Conservation (phyloP, 2,329 filamentous ascomycete species). For the Colletotrichum phormii region DNA sequence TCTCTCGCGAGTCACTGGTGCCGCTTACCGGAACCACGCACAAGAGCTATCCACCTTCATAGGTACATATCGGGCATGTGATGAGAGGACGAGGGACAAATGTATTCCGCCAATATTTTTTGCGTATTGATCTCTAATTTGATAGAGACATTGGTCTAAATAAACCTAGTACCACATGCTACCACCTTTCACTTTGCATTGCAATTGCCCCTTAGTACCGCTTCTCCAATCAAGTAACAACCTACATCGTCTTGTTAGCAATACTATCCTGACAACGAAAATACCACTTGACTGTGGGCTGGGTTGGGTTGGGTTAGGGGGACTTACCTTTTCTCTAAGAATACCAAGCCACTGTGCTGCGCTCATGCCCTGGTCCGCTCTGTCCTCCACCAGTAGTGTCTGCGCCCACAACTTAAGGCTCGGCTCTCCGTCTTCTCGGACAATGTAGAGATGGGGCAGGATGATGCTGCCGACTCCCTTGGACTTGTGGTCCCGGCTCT, state of each 20-base stretch:
- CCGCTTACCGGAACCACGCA: neutral
- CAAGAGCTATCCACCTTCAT: neutral
- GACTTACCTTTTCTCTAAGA: constrained; percentile 89
- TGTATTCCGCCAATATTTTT: neutral
- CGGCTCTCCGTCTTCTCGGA: constrained; percentile 95
- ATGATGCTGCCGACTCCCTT: constrained; percentile 92
- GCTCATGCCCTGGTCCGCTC: constrained; percentile 93
- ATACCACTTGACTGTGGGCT: neutral
- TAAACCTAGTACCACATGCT: constrained; percentile 6
- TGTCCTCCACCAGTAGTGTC: constrained; percentile 93
- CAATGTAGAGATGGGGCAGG: constrained; percentile 92
- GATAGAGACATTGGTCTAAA: constrained; percentile 20
- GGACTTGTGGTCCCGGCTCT: constrained; percentile 88
- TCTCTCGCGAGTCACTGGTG: neutral
- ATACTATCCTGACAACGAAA: neutral
- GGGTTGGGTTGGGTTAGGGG: neutral
- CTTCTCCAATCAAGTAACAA: constrained; percentile 35
- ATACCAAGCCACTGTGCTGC: constrained; percentile 93
- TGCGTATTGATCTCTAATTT: constrained; percentile 15
- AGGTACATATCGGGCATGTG: neutral
- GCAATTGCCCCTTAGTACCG: neutral
- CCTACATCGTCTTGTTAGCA: constrained; percentile 9
- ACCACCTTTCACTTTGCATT: too few relatives aligned
- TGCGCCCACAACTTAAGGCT: constrained; percentile 97
- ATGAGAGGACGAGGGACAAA: neutral